phyloP scores from a whole-genome alignment of 352 stramenopile species.

The Phytophthora pistaciae region DNA sequence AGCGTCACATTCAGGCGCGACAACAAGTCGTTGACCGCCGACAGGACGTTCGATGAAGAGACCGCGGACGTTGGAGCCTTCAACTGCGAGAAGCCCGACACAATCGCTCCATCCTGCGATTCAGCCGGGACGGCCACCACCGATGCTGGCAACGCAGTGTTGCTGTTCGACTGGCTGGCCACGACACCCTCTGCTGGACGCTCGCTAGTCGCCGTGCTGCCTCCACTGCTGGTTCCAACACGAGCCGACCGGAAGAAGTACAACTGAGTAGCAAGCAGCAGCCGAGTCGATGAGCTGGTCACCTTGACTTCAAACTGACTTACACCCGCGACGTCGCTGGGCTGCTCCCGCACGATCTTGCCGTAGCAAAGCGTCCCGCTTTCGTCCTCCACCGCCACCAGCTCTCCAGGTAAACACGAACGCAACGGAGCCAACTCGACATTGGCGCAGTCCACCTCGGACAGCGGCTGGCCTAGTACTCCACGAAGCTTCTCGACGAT shows the following conservation, averaged over 20 bases:
- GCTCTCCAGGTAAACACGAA: constrained; percentile 74
- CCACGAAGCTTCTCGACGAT: constrained; percentile 80
- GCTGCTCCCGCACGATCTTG: constrained; percentile 62
- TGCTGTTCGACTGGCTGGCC: constrained; percentile 1
- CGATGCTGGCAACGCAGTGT: constrained; percentile 24
- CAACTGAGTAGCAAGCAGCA: constrained; percentile 66
- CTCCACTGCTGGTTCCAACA: constrained; percentile 24
- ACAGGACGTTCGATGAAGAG: constrained; percentile 60
- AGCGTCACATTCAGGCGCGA: constrained; percentile 76
- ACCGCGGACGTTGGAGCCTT: constrained; percentile 17
- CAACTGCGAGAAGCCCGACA: constrained; percentile 10
- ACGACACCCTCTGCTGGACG: not conserved
- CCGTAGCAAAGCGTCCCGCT: constrained; percentile 59
- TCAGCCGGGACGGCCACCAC: constrained; percentile 33
- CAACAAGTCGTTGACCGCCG: constrained; percentile 83
- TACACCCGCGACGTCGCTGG: constrained; percentile 45
- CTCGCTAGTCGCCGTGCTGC: not conserved
- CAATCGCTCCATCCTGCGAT: constrained; percentile 20
- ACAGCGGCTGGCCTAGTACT: constrained; percentile 58
- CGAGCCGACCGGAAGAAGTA: constrained; percentile 79
- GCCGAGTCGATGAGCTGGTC: constrained; percentile 43
- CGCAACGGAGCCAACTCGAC: constrained; percentile 73
- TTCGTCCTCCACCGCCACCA: constrained; percentile 67
- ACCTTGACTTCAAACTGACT: constrained; percentile 74
- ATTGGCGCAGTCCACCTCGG: constrained; percentile 47